Percentiles rank a stretch among this genome's conserved stretches.
These are phyloP conservation scores for Digitaria exilis DNA, from an alignment of 202 grass and related monocot species.

Conservation along the genomic window DNA sequence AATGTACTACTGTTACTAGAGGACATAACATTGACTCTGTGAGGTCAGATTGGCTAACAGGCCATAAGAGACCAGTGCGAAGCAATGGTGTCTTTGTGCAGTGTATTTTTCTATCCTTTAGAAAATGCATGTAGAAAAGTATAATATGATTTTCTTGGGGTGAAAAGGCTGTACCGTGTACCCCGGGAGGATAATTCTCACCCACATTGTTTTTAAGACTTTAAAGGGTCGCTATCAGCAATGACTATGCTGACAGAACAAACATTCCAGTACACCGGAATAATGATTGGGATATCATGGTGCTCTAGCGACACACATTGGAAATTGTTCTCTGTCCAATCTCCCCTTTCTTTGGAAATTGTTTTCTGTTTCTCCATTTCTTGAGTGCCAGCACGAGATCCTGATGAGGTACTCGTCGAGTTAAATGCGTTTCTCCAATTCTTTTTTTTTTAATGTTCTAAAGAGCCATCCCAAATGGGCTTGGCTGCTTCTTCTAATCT, in stretches of 20 bases:
- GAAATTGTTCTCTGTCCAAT: neutral
- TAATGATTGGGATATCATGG: slow-evolving; percentile 48
- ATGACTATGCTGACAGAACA: neutral
- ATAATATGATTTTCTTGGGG: neutral
- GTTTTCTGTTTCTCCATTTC: neutral
- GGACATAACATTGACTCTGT: neutral
- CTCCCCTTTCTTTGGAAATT: neutral
- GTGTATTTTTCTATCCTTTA: neutral
- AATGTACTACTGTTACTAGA: neutral
- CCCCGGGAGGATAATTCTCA: neutral
- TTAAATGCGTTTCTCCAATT: neutral
- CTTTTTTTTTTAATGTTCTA: no score
- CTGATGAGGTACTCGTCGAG: slow-evolving; percentile 7
- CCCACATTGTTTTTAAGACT: neutral
- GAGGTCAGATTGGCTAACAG: neutral
- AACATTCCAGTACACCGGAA: slow-evolving; percentile 32
- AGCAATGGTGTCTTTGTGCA: neutral
- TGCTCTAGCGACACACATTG: neutral
- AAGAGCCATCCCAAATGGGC: neutral
- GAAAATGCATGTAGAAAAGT: neutral
- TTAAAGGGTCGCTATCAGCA: slow-evolving; percentile 37
- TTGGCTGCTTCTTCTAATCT: neutral
- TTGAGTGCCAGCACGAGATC: neutral
- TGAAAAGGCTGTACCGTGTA: neutral
- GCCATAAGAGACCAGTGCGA: neutral